Conservation (phyloP, 164 flowering plant species). For the Berberis vulgaris region DNA sequence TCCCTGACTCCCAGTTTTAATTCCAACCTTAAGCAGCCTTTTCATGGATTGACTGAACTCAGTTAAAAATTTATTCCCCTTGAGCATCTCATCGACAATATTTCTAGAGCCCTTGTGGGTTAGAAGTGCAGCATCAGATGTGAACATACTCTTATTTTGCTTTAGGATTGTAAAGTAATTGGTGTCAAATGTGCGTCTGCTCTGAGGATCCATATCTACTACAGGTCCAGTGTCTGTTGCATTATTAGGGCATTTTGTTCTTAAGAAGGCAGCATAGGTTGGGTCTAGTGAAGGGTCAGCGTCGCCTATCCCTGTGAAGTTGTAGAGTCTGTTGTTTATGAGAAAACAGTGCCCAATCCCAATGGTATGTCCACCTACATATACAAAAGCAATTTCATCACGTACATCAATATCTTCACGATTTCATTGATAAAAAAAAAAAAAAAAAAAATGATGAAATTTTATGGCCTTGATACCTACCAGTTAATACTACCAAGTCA, state of each 20-base stretch:
- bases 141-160: constrained; percentile 34
- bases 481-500: constrained; percentile 42
- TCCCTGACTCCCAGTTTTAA: constrained; percentile 13
- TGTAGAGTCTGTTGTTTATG: constrained; percentile 36
- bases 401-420: not conserved
- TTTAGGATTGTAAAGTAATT: constrained; percentile 25
- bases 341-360: constrained; percentile 39
- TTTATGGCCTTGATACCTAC: constrained; percentile 12
- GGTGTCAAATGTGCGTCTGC: constrained; percentile 25
- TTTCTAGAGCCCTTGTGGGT: constrained; percentile 15
- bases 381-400: not conserved
- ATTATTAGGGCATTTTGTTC: constrained; percentile 24
- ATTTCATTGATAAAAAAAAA: too few relatives aligned
- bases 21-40: constrained; percentile 10
- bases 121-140: constrained; percentile 50
- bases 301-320: constrained; percentile 48
- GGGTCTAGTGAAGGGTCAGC: constrained; percentile 44
- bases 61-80: constrained; percentile 11
- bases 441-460: not conserved
- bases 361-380: constrained; percentile 47
- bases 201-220: constrained; percentile 45
- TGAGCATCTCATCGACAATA: constrained; percentile 11
- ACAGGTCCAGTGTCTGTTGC: constrained; percentile 15
- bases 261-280: constrained; percentile 31
- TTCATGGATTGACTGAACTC: constrained; percentile 13